phyloP scores from a whole-genome alignment of 352 stramenopile genomes.

The Pythium sukuiense region DNA sequence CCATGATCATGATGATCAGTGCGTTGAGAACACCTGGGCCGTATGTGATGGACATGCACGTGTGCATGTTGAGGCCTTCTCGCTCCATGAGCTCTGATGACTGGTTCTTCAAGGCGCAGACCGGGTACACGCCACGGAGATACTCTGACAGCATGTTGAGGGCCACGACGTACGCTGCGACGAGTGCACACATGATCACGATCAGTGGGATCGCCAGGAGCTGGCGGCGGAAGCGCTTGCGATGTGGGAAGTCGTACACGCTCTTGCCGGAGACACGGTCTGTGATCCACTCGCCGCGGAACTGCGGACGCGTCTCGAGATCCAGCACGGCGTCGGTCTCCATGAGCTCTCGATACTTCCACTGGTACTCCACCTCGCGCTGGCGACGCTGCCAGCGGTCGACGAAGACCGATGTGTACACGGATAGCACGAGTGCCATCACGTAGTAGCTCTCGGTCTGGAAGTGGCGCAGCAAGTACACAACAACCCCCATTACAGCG shows the following conservation, averaged over 20 bases:
- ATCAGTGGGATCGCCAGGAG: constrained; percentile 52
- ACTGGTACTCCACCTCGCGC: constrained; percentile 53
- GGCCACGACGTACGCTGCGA: constrained; percentile 53
- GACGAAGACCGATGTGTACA: constrained; percentile 61
- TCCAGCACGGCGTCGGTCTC: constrained; percentile 36
- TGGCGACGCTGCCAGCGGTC: constrained; percentile 58
- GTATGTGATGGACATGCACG: constrained; percentile 47
- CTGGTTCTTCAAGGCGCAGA: constrained; percentile 32
- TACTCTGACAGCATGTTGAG: constrained; percentile 60
- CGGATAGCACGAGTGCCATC: constrained; percentile 47
- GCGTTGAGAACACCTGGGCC: constrained; percentile 66
- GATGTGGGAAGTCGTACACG: constrained; percentile 57
- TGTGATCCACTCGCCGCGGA: constrained; percentile 56
- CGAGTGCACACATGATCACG: constrained; percentile 56
- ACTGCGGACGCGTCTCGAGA: constrained; percentile 45
- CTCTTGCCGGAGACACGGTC: constrained; percentile 41
- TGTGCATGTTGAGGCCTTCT: constrained; percentile 25
- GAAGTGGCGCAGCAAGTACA: constrained; percentile 47
- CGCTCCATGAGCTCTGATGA: neutral
- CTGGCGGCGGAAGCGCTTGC: constrained; percentile 55
- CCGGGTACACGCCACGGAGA: constrained; percentile 38
- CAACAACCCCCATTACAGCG: constrained; percentile 44
- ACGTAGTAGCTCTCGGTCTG: constrained; percentile 46
- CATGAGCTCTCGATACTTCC: constrained; percentile 50
- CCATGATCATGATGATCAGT: constrained; percentile 62